phyloP scores from a whole-genome alignment of 2,329 filamentous ascomycete genomes.

The Fusarium sp. region DNA sequence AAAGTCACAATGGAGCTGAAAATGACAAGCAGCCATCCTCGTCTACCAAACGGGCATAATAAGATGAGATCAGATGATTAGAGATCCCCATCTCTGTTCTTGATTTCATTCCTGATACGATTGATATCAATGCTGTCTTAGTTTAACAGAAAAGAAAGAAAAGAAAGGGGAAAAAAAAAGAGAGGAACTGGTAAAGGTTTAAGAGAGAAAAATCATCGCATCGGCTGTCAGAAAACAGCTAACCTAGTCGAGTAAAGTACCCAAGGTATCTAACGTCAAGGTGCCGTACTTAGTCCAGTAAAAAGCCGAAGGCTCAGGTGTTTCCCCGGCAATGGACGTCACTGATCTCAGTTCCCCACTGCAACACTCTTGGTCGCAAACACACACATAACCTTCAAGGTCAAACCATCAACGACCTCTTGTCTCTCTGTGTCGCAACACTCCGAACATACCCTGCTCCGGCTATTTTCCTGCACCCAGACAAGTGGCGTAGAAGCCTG shows the following conservation, averaged over 20 bases:
- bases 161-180: slow-evolving; percentile 3
- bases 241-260: slow-evolving; percentile 24
- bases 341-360: slow-evolving; percentile 30
- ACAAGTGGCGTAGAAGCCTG: slow-evolving; percentile 12
- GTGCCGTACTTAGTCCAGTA: neutral
- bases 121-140: neutral
- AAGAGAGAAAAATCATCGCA: slow-evolving; percentile 24
- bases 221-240: slow-evolving; percentile 21
- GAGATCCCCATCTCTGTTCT: slow-evolving; percentile 1
- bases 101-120: slow-evolving; percentile 7
- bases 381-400: neutral
- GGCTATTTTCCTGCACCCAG: neutral
- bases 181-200: neutral
- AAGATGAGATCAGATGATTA: neutral
- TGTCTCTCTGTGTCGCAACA: slow-evolving; percentile 14
- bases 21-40: slow-evolving; percentile 9
- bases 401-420: slow-evolving; percentile 1
- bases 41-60: slow-evolving; percentile 4
- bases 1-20: slow-evolving; percentile 15
- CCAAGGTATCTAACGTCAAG: slow-evolving; percentile 4
- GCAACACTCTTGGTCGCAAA: slow-evolving; percentile 22
- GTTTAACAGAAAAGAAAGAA: neutral
- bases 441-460: slow-evolving; percentile 1
- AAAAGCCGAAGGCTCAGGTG: slow-evolving; percentile 1
- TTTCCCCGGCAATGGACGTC: slow-evolving; percentile 47